Evolutionary conservation across 2,329 filamentous ascomycete species (phyloP).

Genomic region (Ascochyta pisi): DNA sequence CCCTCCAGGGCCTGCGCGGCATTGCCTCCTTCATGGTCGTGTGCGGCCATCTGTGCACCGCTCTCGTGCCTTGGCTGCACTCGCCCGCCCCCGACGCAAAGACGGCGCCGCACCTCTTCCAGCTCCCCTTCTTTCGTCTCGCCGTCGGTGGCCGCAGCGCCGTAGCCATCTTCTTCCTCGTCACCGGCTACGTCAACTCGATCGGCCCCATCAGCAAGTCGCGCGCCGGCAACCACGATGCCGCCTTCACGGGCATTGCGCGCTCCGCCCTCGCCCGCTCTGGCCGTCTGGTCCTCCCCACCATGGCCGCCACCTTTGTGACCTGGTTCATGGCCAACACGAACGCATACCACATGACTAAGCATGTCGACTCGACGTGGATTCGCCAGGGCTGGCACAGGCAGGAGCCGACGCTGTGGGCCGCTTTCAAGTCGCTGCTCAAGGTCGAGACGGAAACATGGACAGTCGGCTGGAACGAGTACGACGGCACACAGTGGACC

Average conservation of each 20-base stretch:
- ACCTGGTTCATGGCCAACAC: slow-evolving; percentile 64
- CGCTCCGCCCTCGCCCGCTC: slow-evolving; percentile 65
- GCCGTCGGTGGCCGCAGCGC: slow-evolving; percentile 58
- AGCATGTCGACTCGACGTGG: slow-evolving; percentile 67
- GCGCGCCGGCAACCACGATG: slow-evolving; percentile 61
- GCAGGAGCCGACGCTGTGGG: slow-evolving; percentile 43
- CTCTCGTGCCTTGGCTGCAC: slow-evolving; percentile 52
- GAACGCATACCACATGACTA: slow-evolving; percentile 63
- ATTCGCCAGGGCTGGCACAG: slow-evolving; percentile 53
- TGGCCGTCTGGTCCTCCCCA: slow-evolving; percentile 65
- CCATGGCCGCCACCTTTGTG: slow-evolving; percentile 61
- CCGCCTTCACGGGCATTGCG: slow-evolving; percentile 62
- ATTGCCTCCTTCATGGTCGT: slow-evolving; percentile 53
- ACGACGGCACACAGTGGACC: slow-evolving; percentile 55
- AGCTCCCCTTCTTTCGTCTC: slow-evolving; percentile 66
- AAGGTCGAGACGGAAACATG: slow-evolving; percentile 46
- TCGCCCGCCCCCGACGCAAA: slow-evolving; percentile 52
- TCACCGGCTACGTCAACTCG: slow-evolving; percentile 72
- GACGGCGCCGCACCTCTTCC: slow-evolving; percentile 58
- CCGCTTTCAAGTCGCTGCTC: slow-evolving; percentile 41
- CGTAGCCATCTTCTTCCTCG: slow-evolving; percentile 50
- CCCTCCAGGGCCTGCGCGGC: slow-evolving; percentile 50
- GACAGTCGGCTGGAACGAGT: slow-evolving; percentile 50
- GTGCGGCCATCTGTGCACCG: slow-evolving; percentile 52
- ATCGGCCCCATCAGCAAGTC: slow-evolving; percentile 66